A percentile compares a stretch with the other conserved stretches of the same genome.
Conservation (phyloP, 306 rosid genomes). For the Pueraria montana region DNA sequence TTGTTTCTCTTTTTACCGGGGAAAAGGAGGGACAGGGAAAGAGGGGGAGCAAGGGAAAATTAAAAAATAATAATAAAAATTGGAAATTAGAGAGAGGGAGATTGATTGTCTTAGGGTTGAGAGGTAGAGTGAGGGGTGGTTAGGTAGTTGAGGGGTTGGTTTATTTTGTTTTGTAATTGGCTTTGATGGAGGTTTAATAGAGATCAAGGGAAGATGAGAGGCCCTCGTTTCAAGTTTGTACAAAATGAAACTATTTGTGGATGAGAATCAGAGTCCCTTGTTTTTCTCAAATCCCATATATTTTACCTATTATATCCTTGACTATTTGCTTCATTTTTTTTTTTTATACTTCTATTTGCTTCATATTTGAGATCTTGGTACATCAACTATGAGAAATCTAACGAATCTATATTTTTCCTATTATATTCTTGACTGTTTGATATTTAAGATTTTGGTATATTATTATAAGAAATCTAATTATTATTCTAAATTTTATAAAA, state of each 20-base stretch:
- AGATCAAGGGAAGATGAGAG: conserved; percentile 32
- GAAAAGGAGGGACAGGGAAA: conserved; percentile 1
- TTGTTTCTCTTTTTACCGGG: conserved; percentile 39
- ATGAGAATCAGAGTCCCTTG: background rate
- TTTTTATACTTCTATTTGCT: no score
- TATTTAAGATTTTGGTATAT: background rate
- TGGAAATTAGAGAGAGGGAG: background rate
- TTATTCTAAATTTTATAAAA: background rate
- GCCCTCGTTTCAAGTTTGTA: conserved; percentile 11
- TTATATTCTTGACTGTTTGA: no score
- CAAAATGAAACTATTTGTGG: conserved; percentile 38
- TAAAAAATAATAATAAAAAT: no score
- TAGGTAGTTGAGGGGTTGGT: conserved; percentile 46
- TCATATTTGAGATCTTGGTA: background rate
- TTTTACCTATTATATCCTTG: background rate
- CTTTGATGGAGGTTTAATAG: conserved; percentile 47
- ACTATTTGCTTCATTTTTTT: no score
- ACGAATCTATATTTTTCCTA: background rate
- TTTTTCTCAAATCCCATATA: background rate
- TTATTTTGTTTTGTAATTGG: conserved; percentile 10
- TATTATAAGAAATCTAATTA: background rate
- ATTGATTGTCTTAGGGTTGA: conserved; percentile 33
- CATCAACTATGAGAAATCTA: no score
- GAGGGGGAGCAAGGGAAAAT: background rate
- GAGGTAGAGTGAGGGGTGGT: conserved; percentile 54